Evolutionary conservation across 108 stramenopile genomes (phyloP), one percentile per base, ranked within the genome.

Genomic region (Hondaea fermentalgiana): DNA sequence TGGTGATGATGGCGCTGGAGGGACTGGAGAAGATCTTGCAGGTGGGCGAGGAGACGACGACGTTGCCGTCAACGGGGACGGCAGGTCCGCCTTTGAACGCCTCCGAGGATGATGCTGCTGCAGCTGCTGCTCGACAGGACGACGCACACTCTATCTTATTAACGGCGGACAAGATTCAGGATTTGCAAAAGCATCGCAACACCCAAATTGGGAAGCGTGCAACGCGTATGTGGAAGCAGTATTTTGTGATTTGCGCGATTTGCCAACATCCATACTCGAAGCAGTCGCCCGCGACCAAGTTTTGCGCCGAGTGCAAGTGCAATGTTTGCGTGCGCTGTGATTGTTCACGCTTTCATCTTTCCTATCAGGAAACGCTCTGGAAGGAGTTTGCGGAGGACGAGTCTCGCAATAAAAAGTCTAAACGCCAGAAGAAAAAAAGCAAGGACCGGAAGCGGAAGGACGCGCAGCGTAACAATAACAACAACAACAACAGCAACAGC

Each of bases 1-100:
- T 98, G 97, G 97, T 97, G 44, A 96, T 97, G 96, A 98, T 98
- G 98, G 97, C 98, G 4, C 89, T 98, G 58, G 98, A 98, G 90
- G 98, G 98, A 21, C 92, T 98, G n/a, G 98, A 98, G 87, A 88
- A 97, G 60, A 96, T 98, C 4, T 83, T 98, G 87, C 97, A 97
- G 92, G 96, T 97, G 10, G 95, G 97, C 72, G 96, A 96, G 89
- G 94, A 94, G 45, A 83, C 51, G 45, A 53, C 76, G 51, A 53
- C 51, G 76, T 3, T 69, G 35, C 64, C 64, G 8, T 69, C 64
- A 23, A 69, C 64, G 42, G 64, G 64, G 25, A 10, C 72, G 89
- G 60, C 53, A 19, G 3, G 6, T 59, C 35, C 47, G 6, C 58
- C 58, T 28, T 42, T 89, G 72, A 83, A 89, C 57, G 72, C 72